Percentiles rank a stretch among this genome's conserved stretches.
phyloP scores from a whole-genome alignment of 225 moss, liverwort and hornwort genomes.

The Polytrichum commune region DNA sequence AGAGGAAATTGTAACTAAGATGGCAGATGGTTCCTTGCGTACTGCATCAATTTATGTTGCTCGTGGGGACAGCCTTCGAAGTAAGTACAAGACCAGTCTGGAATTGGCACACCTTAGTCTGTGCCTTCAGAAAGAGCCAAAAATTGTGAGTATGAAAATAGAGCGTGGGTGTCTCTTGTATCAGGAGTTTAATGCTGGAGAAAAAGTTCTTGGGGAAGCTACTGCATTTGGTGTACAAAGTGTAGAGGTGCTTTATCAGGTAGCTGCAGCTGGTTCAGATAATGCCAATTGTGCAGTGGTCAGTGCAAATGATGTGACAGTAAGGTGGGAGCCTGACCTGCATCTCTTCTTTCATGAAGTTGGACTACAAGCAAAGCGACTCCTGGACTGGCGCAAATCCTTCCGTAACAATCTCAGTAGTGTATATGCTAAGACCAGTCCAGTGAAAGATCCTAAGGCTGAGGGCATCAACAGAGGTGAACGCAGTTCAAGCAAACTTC shows the following conservation, averaged over 20 bases:
- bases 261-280: slow-evolving; percentile 42
- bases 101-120: slow-evolving; percentile 66
- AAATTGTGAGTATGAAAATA: slow-evolving; percentile 58
- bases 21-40: slow-evolving; percentile 67
- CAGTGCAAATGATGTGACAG: slow-evolving; percentile 61
- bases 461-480: slow-evolving; percentile 44
- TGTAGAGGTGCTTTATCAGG: slow-evolving; percentile 68
- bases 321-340: slow-evolving; percentile 91
- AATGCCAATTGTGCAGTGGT: slow-evolving; percentile 62
- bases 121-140: slow-evolving; percentile 64
- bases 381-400: slow-evolving; percentile 62
- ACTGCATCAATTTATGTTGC: slow-evolving; percentile 67
- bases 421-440: slow-evolving; percentile 27
- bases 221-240: slow-evolving; percentile 59
- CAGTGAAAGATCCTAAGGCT: slow-evolving; percentile 17
- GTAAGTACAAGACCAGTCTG: slow-evolving; percentile 67
- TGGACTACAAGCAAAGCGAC: slow-evolving; percentile 63
- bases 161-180: slow-evolving; percentile 69
- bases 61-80: slow-evolving; percentile 45
- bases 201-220: slow-evolving; percentile 44
- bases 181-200: slow-evolving; percentile 59
- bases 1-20: slow-evolving; percentile 61
- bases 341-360: slow-evolving; percentile 85
- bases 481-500: slow-evolving; percentile 40
- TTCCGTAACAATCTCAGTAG: slow-evolving; percentile 44